A percentile compares a stretch with the other conserved stretches of the same genome.
These are phyloP conservation scores for Chrysanthemum makinoi DNA, from an alignment of 129 eudicot genomes.

Conservation along the genomic window DNA sequence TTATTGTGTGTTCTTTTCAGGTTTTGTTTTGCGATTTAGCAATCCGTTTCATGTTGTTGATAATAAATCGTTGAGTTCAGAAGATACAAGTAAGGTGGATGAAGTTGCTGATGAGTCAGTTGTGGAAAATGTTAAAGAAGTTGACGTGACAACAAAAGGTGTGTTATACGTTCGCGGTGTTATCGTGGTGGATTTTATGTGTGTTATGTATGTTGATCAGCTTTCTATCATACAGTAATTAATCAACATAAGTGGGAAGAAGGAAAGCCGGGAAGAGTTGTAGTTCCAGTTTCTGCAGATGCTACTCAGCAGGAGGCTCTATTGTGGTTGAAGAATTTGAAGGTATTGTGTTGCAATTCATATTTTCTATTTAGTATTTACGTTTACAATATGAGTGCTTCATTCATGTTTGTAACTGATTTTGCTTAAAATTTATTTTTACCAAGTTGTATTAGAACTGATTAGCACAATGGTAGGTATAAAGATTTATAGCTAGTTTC, in stretches of 20 bases:
- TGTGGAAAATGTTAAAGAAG: slow-evolving; percentile 35
- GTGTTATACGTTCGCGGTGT: background rate
- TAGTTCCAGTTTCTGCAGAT: slow-evolving; percentile 66
- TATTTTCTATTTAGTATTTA: background rate
- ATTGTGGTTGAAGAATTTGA: slow-evolving; percentile 60
- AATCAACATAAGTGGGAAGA: slow-evolving; percentile 32
- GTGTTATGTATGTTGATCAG: background rate
- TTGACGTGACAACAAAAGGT: slow-evolving; percentile 27
- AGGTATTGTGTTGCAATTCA: slow-evolving; percentile 52
- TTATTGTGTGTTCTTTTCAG: slow-evolving; percentile 33
- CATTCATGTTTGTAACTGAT: background rate
- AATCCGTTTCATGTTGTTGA: slow-evolving; percentile 42
- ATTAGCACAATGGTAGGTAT: too few species aligned
- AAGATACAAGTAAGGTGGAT: slow-evolving; percentile 37
- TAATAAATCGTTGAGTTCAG: slow-evolving; percentile 25
- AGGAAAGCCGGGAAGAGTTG: slow-evolving; percentile 49
- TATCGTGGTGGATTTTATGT: background rate
- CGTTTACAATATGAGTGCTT: slow-evolving; percentile 5
- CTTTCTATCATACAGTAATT: slow-evolving; percentile 23
- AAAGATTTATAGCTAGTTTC: too few species aligned
- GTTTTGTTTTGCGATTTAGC: slow-evolving; percentile 41
- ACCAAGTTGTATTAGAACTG: background rate
- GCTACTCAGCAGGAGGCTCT: slow-evolving; percentile 75
- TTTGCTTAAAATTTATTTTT: background rate
- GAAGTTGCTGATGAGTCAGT: slow-evolving; percentile 35